Evolutionary conservation across 2,329 filamentous ascomycete species (phyloP).

Genomic region (Neoarthrinium moseri): DNA sequence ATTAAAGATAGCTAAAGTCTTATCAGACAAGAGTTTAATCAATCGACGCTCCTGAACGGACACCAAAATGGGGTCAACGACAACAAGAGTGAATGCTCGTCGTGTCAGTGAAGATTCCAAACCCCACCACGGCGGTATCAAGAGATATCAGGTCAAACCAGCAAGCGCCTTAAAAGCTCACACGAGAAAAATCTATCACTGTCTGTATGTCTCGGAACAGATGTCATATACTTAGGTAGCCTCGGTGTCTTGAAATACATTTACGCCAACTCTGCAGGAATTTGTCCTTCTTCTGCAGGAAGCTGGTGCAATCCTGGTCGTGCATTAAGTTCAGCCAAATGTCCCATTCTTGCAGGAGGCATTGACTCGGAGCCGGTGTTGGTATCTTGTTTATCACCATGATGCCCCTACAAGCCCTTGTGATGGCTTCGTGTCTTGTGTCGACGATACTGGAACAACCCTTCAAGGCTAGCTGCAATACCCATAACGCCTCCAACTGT

Average conservation of each 20-base stretch:
- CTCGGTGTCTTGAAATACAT: too few species aligned
- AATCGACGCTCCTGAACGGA: conserved; percentile 1
- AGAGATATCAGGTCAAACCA: too few species aligned
- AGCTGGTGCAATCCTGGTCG: not conserved
- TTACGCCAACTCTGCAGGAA: not conserved
- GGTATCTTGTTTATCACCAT: not conserved
- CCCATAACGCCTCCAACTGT: not conserved
- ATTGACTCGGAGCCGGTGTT: not conserved
- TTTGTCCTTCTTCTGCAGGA: not conserved
- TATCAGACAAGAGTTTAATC: conserved; percentile 6
- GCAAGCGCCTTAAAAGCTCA: too few species aligned
- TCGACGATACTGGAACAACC: not conserved
- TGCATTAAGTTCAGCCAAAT: not conserved
- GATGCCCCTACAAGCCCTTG: not conserved
- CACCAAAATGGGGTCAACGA: not conserved
- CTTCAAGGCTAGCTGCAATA: not conserved
- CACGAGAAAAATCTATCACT: too few species aligned
- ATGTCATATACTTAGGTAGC: too few species aligned
- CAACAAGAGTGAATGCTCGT: not conserved
- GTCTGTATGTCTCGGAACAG: too few species aligned
- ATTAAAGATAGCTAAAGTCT: not conserved
- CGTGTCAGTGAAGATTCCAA: conserved; percentile 2
- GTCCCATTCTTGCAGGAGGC: not conserved
- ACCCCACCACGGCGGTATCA: too few species aligned
- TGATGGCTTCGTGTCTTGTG: not conserved